Percentiles rank a stretch among this genome's conserved stretches.
Evolutionary conservation across 148 eudicot species (phyloP).

Genomic region (Mesembryanthemum crystallinum): DNA sequence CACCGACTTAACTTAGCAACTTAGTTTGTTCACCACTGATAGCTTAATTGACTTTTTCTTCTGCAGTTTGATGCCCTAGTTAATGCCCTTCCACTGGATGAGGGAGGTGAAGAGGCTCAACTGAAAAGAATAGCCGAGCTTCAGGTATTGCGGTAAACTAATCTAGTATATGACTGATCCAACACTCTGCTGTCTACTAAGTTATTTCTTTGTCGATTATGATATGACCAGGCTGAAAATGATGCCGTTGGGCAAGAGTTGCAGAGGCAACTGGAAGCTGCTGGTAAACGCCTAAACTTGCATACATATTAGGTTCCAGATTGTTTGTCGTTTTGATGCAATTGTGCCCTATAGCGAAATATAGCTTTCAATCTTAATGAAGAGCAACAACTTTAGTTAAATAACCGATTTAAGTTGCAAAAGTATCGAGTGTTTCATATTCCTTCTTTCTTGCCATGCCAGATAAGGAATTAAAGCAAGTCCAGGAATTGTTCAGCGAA

Average conservation of each 20-base stretch:
- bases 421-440: not conserved
- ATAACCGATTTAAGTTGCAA: not conserved
- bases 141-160: slow-evolving; percentile 48
- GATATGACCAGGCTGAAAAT: slow-evolving; percentile 66
- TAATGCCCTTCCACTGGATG: slow-evolving; percentile 83
- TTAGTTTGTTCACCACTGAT: not conserved
- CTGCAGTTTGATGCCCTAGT: slow-evolving; percentile 95
- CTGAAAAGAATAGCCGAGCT: slow-evolving; percentile 87
- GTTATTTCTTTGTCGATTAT: not conserved
- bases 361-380: not conserved
- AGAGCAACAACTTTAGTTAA: not conserved
- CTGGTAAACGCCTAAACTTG: slow-evolving; percentile 47
- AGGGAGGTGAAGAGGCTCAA: slow-evolving; percentile 98
- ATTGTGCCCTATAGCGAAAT: not conserved
- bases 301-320: not conserved
- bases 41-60: not conserved
- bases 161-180: not conserved
- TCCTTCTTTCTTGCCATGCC: slow-evolving; percentile 8
- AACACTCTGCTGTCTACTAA: not conserved
- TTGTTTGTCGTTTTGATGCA: too few species aligned
- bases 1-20: too few species aligned
- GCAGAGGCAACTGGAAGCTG: slow-evolving; percentile 90
- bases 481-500: slow-evolving; percentile 73
- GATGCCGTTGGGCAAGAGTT: slow-evolving; percentile 89
- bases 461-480: slow-evolving; percentile 90